Evolutionary conservation across 805 yeast species (phyloP).

Genomic region (Zygotorulaspora danielsina): DNA sequence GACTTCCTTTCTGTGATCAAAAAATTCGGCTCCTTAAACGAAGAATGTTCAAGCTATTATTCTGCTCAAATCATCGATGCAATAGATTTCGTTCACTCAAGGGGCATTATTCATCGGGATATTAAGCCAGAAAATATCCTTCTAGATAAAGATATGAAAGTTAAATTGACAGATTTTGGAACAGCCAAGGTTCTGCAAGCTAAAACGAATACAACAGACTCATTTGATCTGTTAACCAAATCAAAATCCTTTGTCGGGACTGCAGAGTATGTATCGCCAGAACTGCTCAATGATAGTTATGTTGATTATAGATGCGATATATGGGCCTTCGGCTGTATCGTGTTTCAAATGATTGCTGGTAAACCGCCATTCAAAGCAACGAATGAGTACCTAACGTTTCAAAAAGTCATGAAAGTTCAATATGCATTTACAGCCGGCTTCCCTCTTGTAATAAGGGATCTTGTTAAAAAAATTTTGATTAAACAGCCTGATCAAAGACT

Average conservation of each 20-base stretch:
- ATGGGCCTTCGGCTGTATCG: constrained; percentile 98
- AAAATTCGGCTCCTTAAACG: constrained; percentile 64
- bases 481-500: constrained; percentile 62
- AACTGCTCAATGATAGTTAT: constrained; percentile 65
- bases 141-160: constrained; percentile 53
- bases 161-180: constrained; percentile 79
- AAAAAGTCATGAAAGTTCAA: constrained; percentile 73
- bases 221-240: constrained; percentile 59
- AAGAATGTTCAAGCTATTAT: constrained; percentile 62
- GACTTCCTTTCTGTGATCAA: constrained; percentile 67
- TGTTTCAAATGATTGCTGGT: constrained; percentile 94
- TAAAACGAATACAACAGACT: constrained; percentile 37
- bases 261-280: constrained; percentile 82
- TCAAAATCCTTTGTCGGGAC: constrained; percentile 85
- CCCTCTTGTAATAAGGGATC: constrained; percentile 66
- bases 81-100: constrained; percentile 62
- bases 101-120: constrained; percentile 78
- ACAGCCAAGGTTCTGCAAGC: constrained; percentile 71
- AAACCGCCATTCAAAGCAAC: constrained; percentile 83
- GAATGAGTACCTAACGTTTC: constrained; percentile 76
- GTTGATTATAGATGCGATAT: constrained; percentile 92
- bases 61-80: constrained; percentile 74
- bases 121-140: constrained; percentile 79
- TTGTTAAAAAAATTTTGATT: constrained; percentile 63
- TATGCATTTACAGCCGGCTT: constrained; percentile 84